Conservation (phyloP, 176 grass and related monocot species). For the Carex myosuroides region DNA sequence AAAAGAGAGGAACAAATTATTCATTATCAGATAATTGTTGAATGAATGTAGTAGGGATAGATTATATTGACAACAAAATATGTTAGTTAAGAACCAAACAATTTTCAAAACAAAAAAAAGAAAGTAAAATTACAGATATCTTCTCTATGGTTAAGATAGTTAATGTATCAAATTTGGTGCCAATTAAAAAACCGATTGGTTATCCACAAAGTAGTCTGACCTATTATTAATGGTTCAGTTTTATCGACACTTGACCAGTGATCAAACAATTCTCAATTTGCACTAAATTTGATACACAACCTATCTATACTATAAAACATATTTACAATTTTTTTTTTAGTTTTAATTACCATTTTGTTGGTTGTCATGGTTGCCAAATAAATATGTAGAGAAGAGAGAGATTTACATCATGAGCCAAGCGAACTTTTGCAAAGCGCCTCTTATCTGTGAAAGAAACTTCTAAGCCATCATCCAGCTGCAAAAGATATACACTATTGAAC, state of each 20-base stretch:
- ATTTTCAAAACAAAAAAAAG: neutral
- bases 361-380: neutral
- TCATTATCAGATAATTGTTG: neutral
- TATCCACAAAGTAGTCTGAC: neutral
- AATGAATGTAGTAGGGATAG: neutral
- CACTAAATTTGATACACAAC: neutral
- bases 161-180: neutral
- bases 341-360: neutral
- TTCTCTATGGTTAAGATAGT: neutral
- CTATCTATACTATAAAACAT: neutral
- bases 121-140: neutral
- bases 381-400: neutral
- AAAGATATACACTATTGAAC: neutral
- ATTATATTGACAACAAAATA: neutral
- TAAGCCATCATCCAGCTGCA: slow-evolving; percentile 65
- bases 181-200: neutral
- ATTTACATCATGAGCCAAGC: slow-evolving; percentile 52
- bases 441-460: slow-evolving; percentile 86
- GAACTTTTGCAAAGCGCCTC: slow-evolving; percentile 73
- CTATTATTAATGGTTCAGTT: neutral
- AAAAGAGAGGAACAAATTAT: neutral
- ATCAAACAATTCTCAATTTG: neutral
- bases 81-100: neutral
- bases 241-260: neutral
- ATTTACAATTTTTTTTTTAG: neutral